Base-by-base conservation (phyloP, 345 rosid species). In the Moricandia moricandioides region DNA sequence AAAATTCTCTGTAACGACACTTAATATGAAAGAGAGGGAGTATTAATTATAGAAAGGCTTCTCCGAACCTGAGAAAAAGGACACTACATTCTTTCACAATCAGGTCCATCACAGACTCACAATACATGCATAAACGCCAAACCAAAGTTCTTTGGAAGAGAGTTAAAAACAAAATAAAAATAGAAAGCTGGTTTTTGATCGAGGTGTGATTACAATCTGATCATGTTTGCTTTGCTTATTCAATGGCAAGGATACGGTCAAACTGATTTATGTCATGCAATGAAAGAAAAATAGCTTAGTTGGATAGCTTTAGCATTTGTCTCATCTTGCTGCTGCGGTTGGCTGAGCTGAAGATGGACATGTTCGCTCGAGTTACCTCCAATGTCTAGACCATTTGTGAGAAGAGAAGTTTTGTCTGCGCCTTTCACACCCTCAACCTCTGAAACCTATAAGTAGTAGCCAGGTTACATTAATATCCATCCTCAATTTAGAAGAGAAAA, bases 331-430 rank as follows among this genome's bases (percentile, higher is more conserved):
- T 82, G 85, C 60, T 82, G 84, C 43, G 97, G 93, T 84, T 87
- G 97, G 81, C 92, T 88, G 74, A 87, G 96, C 83, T 89, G 97
- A 84, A 93, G 98, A 70, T 84, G 82, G 67, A 87, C 85, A 59
- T 85, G 91, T 69, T 74, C 85, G 67, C 77, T 78, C 8, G 83
- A 82, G 72, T 85, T 94, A 68, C 87, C 94, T 61, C 64, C 86
- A 51, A 58, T 76, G 67, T 65, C 78, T 64, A 73, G 84, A 77
- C 86, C 82, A 82, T 83, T 83, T 73, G 76, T 81, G 70, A 77
- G 81, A 71, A 85, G 75, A 62, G 79, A 45, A 78, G 58, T 71
- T 64, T 76, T 75, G 69, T 74, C 74, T 79, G 85, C 75, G 43
- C 87, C 83, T 75, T 79, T 82, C 39, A 63, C 73, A 39, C 85